Base-by-base conservation (phyloP, 768 basidiomycete species). In the Agaricus blazei region DNA sequence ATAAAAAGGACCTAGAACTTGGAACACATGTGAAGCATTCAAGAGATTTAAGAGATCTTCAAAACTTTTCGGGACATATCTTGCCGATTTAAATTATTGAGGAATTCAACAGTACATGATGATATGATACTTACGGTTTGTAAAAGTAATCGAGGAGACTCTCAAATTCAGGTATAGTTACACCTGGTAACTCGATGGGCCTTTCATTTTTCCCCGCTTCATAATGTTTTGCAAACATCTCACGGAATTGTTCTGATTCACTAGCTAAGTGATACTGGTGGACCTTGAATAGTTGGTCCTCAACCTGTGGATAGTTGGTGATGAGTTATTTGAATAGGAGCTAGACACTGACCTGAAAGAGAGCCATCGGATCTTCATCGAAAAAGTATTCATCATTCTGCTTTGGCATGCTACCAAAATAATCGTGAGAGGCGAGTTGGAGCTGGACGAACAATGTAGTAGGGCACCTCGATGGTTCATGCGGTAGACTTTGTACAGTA, bases 121-220 rank as follows among this genome's bases (percentile, higher is more conserved):
- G 31, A 34, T n/a, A 6, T 15, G 28, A 28, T 23, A 62, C 70
- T 42, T 42, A 74, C 75, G 70, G 63, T 14, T 68, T 55, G 52
- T 75, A 74, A 31, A 74, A 70, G 57, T 71, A 75, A 12, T 74
- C 67, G n/a, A 75, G 62, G 2, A 77, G 65, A 7, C 63, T 61
- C 50, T 74, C 73, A 49, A 76, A 73, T 54, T 77, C 74, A 4
- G 52, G 34, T 7, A 54, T 44, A 9, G 62, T 68, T 6, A 73
- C 72, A 19, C 65, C 71, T 2, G 67, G 64, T 38, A 76, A 58
- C 2, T 40, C 42, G 44, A 77, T 69, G 0, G 74, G 65, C 3
- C 58, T 65, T 5, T 71, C 66, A 42, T 73, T 70, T 9, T 57
- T 61, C 2, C 27, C 37, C 1, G 54, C 42, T 1, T 53, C 34